Percentiles rank a stretch among this genome's conserved stretches.
These are phyloP conservation scores for Letharia columbiana DNA, from an alignment of 495 filamentous ascomycete genomes.

Conservation along the genomic window DNA sequence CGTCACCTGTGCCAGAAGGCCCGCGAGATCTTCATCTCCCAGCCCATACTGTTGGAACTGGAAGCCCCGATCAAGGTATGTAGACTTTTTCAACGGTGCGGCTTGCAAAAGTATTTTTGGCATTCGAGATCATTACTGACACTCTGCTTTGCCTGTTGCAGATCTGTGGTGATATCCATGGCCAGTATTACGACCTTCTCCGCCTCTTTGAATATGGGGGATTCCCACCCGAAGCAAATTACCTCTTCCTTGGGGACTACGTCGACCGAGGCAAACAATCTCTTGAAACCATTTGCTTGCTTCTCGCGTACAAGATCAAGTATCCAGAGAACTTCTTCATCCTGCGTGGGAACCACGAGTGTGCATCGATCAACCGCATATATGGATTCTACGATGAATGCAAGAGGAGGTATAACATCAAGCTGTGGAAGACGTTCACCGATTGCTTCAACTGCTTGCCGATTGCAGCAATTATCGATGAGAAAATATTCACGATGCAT, in stretches of 20 bases:
- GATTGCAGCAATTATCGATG: constrained; percentile 99
- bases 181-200: constrained; percentile 97
- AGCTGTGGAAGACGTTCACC: constrained; percentile 99
- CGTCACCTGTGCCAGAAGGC: constrained; percentile 98
- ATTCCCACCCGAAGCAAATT: constrained; percentile 98
- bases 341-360: constrained; percentile 96
- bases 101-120: background rate
- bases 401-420: constrained; percentile 99
- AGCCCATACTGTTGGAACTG: constrained; percentile 94
- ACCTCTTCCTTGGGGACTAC: constrained; percentile 98
- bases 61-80: constrained; percentile 98
- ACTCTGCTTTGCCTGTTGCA: constrained; percentile 29
- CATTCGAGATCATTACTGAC: background rate
- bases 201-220: constrained; percentile 98
- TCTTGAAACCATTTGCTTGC: constrained; percentile 95
- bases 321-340: constrained; percentile 99
- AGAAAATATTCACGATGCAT: constrained; percentile 99
- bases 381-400: constrained; percentile 99
- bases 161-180: constrained; percentile 99
- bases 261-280: constrained; percentile 99
- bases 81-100: constrained; percentile 12
- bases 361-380: constrained; percentile 99
- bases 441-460: constrained; percentile 99
- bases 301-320: constrained; percentile 99
- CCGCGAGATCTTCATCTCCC: constrained; percentile 98